Evolutionary conservation across 2,329 filamentous ascomycete species (phyloP).

Genomic region (Ascochyta lentis): DNA sequence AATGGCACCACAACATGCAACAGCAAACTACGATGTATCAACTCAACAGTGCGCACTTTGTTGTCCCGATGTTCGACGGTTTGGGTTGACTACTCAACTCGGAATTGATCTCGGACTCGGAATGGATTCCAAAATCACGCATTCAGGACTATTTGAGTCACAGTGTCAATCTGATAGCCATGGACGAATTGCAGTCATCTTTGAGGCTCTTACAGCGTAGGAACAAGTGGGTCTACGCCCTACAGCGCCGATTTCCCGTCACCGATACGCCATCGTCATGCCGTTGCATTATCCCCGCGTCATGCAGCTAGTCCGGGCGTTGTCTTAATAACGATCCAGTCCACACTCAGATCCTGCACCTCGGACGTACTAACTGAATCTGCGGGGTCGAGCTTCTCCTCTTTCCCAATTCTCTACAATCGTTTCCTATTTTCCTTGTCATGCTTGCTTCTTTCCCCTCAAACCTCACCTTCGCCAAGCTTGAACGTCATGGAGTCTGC

Average conservation of each 20-base stretch:
- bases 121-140: constrained; percentile 2
- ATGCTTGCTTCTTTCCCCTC: constrained; percentile 7
- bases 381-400: constrained; percentile 16
- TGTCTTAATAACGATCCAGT: constrained; percentile 18
- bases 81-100: constrained; percentile 4
- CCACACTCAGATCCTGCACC: constrained; percentile 11
- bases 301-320: constrained; percentile 17
- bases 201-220: constrained; percentile 10
- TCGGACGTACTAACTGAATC: constrained; percentile 18
- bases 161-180: constrained; percentile 1
- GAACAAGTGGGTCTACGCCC: constrained; percentile 17
- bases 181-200: constrained; percentile 4
- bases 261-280: constrained; percentile 16
- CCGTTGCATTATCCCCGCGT: constrained; percentile 20
- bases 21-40: background rate
- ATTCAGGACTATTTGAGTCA: constrained; percentile 5
- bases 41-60: background rate
- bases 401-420: background rate
- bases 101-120: constrained; percentile 16
- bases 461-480: constrained; percentile 4
- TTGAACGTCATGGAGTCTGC: constrained; percentile 30
- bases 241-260: constrained; percentile 12
- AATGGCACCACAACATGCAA: background rate
- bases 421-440: background rate
- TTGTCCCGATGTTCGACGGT: background rate